Base-by-base conservation (phyloP, 2,329 filamentous ascomycete genomes). In the Trichoderma koningii region DNA sequence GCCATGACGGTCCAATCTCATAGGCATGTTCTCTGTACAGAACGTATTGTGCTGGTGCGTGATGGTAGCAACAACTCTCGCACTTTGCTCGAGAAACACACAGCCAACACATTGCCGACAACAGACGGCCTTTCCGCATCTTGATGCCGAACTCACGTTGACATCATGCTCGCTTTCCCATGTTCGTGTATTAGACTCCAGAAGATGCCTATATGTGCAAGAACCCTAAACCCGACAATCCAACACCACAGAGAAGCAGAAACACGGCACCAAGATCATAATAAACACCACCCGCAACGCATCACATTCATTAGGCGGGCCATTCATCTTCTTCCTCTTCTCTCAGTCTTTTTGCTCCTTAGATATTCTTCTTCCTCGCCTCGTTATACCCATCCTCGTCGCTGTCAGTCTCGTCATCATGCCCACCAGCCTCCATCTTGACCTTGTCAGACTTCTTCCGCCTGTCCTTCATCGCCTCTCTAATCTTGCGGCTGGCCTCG, bases 401-500 rank as follows among this genome's bases (percentile, higher is more conserved):
- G 19, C 79, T 79, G 34, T 75, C 72, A 52, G 75, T 74, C 14
- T 75, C 74, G 6, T 76, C 67, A 60, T 75, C 68, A 63, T 74
- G 71, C 68, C 71, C 70, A 63, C 78, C 74, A 70, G 73, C 69
- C 71, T 77, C 72, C 72, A 75, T 72, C 65, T 70, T 72, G 71
- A 79, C 70, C 75, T 76, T 74, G 65, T 78, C 74, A 68, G 82
- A 86, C 80, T 81, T 84, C 69, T 80, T 76, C 69, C 90, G 82
- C 68, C 83, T 76, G 67, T 84, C 74, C 73, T 88, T 84, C 91
- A 98, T 96, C 5, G 92, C 92, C 70, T 88, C 90, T 62, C 91
- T 85, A 70, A 98, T 93, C 80, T 90, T 92, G 76, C 87, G 86
- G 73, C 87, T 93, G 2, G 96, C 92, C 76, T 96, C 89, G 63